These are phyloP conservation scores for Podospora sp. DNA, from an alignment of 495 filamentous ascomycete species.

Conservation along the genomic window DNA sequence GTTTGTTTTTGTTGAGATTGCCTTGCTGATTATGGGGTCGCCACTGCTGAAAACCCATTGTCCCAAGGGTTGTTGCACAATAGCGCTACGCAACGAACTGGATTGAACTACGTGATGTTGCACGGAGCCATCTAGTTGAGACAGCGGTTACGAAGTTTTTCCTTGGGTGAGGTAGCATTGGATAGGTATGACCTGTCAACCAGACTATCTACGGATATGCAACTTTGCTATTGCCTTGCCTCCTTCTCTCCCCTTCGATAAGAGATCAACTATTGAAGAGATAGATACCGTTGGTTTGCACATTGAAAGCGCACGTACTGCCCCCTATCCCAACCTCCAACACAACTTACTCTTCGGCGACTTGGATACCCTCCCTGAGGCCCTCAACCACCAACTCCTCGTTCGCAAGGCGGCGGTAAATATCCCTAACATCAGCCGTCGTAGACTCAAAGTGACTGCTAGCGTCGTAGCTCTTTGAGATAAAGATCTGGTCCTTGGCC, in stretches of 20 bases:
- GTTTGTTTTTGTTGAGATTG: not conserved
- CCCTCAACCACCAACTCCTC: constrained; percentile 78
- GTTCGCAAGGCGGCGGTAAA: constrained; percentile 84
- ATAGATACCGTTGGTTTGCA: not conserved
- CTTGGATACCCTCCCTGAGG: constrained; percentile 58
- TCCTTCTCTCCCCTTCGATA: constrained; percentile 2
- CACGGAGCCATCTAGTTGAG: no score
- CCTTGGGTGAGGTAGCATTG: not conserved
- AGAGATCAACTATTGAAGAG: constrained; percentile 2
- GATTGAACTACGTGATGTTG: no score
- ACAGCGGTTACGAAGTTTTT: no score
- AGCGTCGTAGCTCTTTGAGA: constrained; percentile 97
- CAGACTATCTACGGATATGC: not conserved
- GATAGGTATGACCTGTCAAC: not conserved
- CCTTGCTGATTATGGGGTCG: no score
- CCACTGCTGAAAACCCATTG: no score
- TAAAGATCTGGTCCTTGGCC: constrained; percentile 87
- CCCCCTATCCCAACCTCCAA: not conserved
- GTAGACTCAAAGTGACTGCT: constrained; percentile 96
- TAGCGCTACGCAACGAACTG: no score
- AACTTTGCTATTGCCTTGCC: constrained; percentile 7
- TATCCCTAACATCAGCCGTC: constrained; percentile 88
- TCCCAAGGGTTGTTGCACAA: no score
- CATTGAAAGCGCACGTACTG: not conserved
- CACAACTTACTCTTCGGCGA: constrained; percentile 48